Evolutionary conservation across 768 basidiomycete genomes (phyloP), one percentile per base, ranked within the genome.

Genomic region (Serendipita vermifera): DNA sequence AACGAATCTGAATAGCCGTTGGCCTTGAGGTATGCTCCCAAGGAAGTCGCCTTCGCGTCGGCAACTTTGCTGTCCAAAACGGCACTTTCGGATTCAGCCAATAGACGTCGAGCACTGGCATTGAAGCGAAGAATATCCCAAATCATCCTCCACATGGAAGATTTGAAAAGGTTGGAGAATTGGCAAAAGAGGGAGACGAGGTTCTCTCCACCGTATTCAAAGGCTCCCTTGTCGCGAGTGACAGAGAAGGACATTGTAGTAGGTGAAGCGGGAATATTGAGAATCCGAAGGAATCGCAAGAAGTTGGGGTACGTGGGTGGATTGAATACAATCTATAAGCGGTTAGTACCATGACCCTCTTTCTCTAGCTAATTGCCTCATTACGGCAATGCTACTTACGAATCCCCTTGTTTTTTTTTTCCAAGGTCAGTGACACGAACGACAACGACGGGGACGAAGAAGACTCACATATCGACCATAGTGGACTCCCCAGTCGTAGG

Each of bases 251-350:
- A 68, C 69, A 71, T 71, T 9, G 61, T 63, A 9, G 68, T 66
- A 24, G 61, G 57, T 26, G 64, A 32, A 26, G 59, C 54, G 2
- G 61, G 59, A 20, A 71, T 63, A 32, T 31, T 31, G 6, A 64
- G 61, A 9, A 62, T 58, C 3, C 59, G 33, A 17, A 71, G 63
- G 62, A 70, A 71, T n/a, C 63, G 60, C 24, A 68, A 62, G 55
- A 71, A 67, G 59, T 71, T 70, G 27, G 69, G 70, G 55, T 71
- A 71, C n/a, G 70, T 70, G 5, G 65, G 62, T 1, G 68, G 66
- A 58, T 71, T 70, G 58, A 65, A 65, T 31, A 71, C 70, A 59
- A 69, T 69, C 68, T 69, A 62, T 7, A 31, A 24, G 5, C 27
- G 7, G 26, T 7, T 11, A n/a, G 36, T 38, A n/a, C 36, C n/a